A percentile compares a stretch with the other conserved stretches of the same genome.
Evolutionary conservation across 108 stramenopile genomes (phyloP).

Genomic region (Cyclostephanos tholiformis): DNA sequence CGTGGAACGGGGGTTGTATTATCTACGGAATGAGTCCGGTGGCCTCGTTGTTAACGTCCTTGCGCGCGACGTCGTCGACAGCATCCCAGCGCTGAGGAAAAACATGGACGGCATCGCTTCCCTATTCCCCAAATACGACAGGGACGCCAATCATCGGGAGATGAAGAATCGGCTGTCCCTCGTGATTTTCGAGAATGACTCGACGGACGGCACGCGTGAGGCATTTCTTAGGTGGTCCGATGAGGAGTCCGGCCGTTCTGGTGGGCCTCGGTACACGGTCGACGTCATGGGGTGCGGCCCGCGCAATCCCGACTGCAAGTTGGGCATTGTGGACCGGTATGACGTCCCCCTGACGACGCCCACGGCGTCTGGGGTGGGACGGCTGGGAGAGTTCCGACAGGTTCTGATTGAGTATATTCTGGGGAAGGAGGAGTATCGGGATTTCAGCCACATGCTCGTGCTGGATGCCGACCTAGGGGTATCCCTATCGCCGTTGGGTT

Average conservation of each 20-base stretch:
- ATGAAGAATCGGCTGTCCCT: slow-evolving; percentile 19
- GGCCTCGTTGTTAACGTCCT: slow-evolving; percentile 52
- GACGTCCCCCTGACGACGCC: slow-evolving; percentile 38
- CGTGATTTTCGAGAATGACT: slow-evolving; percentile 58
- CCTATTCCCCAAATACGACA: slow-evolving; percentile 31
- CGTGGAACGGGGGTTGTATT: slow-evolving; percentile 44
- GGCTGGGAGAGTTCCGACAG: slow-evolving; percentile 56
- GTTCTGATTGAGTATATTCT: slow-evolving; percentile 41
- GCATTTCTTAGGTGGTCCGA: slow-evolving; percentile 39
- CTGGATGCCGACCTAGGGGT: slow-evolving; percentile 50
- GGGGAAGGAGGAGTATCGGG: slow-evolving; percentile 31
- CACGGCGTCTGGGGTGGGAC: slow-evolving; percentile 42
- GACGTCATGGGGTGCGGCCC: slow-evolving; percentile 51
- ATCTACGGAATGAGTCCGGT: slow-evolving; percentile 33
- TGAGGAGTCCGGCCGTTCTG: slow-evolving; percentile 9
- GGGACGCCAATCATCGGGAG: slow-evolving; percentile 4
- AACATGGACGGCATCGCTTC: slow-evolving; percentile 49
- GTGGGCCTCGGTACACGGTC: slow-evolving; percentile 24
- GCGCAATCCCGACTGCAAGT: slow-evolving; percentile 44
- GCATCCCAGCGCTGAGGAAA: slow-evolving; percentile 36
- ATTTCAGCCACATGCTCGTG: slow-evolving; percentile 55
- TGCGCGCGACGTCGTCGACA: slow-evolving; percentile 43
- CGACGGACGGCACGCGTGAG: slow-evolving; percentile 47
- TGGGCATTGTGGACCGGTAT: slow-evolving; percentile 49
- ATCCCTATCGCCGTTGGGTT: slow-evolving; percentile 45